phyloP scores from a whole-genome alignment of 306 rosid genomes.

The Neltuma alba region DNA sequence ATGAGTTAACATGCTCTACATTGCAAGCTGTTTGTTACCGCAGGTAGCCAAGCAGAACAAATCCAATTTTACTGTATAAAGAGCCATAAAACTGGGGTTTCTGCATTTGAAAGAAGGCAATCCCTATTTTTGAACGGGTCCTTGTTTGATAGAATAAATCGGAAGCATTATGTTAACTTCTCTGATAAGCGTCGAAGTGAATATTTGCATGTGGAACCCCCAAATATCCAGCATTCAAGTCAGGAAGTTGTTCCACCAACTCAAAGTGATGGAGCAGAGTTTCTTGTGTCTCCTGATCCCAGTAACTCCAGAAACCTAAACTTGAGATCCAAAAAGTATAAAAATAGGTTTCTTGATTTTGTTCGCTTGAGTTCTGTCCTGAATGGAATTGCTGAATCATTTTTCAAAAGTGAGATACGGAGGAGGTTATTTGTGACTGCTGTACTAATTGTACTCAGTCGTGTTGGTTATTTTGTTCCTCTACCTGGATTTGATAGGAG shows the following conservation, averaged over 20 bases:
- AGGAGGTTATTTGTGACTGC: constrained; percentile 89
- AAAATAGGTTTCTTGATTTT: constrained; percentile 72
- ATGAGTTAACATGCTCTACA: not conserved
- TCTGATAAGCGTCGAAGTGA: constrained; percentile 51
- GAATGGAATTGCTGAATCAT: constrained; percentile 82
- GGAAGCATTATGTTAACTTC: constrained; percentile 39
- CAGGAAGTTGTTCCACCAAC: constrained; percentile 40
- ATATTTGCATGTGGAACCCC: constrained; percentile 49
- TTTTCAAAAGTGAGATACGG: constrained; percentile 93
- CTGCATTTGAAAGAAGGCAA: constrained; percentile 33
- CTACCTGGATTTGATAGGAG: constrained; percentile 97
- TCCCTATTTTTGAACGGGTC: constrained; percentile 43
- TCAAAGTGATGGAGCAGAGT: constrained; percentile 31
- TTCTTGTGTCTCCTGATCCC: constrained; percentile 29
- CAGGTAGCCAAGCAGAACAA: constrained; percentile 46
- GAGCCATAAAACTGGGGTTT: constrained; percentile 36
- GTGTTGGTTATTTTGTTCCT: constrained; percentile 93
- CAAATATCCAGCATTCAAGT: constrained; percentile 37
- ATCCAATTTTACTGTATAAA: constrained; percentile 32
- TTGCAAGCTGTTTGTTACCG: not conserved
- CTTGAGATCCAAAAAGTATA: constrained; percentile 48
- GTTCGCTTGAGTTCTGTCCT: constrained; percentile 78
- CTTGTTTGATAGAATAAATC: constrained; percentile 36
- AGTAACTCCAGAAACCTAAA: not conserved
- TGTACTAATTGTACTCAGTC: constrained; percentile 78